Conservation (phyloP, 2,329 filamentous ascomycete genomes). For the Didymosphaeria variabile region DNA sequence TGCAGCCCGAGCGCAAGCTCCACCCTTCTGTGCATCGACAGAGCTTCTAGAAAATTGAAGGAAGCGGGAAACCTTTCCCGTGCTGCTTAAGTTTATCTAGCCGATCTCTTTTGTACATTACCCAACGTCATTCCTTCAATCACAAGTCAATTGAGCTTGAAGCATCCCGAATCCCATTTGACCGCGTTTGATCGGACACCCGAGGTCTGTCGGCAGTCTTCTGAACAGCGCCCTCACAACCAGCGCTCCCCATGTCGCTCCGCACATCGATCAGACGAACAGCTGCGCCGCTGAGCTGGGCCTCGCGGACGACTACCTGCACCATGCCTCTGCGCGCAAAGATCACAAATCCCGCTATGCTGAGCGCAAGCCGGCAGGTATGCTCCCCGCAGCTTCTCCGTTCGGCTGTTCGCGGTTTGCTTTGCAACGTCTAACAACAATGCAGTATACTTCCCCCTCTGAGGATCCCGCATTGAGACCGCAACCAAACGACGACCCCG, state of each 20-base stretch:
- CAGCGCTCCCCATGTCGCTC: conserved; percentile 54
- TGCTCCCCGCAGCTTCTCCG: conserved; percentile 18
- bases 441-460: conserved; percentile 47
- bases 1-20: conserved; percentile 22
- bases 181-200: conserved; percentile 39
- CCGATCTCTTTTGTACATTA: conserved; percentile 2
- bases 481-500: conserved; percentile 73
- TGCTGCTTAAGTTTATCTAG: conserved; percentile 8
- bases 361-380: conserved; percentile 64
- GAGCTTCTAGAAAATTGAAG: conserved; percentile 14
- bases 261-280: conserved; percentile 51
- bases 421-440: conserved; percentile 22
- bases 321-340: conserved; percentile 85
- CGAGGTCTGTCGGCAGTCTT: conserved; percentile 46
- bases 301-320: conserved; percentile 40
- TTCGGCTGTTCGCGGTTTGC: conserved; percentile 2
- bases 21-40: conserved; percentile 21
- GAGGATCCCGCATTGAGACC: conserved; percentile 57
- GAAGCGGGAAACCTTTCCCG: conserved; percentile 29
- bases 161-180: conserved; percentile 19
- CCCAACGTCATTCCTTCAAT: conserved; percentile 9
- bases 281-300: conserved; percentile 52
- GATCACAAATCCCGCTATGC: conserved; percentile 67
- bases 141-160: conserved; percentile 19
- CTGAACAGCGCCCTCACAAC: conserved; percentile 41